Evolutionary conservation across 257 asterid genomes (phyloP).

Genomic region (Cinchona pubescens): DNA sequence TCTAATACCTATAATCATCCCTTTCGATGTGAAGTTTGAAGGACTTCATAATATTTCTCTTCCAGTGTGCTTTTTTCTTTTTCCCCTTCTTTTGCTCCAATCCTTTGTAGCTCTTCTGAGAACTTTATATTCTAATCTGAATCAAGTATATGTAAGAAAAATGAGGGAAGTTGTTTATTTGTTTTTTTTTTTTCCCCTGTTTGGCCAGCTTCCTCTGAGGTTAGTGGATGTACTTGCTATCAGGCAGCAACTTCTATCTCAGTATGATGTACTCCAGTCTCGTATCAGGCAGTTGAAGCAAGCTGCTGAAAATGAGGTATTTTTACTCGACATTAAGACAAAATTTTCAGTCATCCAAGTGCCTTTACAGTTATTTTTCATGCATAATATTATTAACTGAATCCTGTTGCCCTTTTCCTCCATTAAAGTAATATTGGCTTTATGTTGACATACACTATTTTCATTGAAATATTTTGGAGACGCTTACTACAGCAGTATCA

Average conservation of each 20-base stretch:
- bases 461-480: background rate
- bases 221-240: constrained; percentile 61
- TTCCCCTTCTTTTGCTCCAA: background rate
- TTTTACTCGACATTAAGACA: background rate
- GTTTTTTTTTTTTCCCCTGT: background rate
- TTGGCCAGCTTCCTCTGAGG: constrained; percentile 75
- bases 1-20: background rate
- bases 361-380: constrained; percentile 1
- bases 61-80: background rate
- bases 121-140: background rate
- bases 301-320: constrained; percentile 89
- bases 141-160: background rate
- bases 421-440: background rate
- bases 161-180: background rate
- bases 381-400: background rate
- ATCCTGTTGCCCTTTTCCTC: background rate
- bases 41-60: background rate
- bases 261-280: constrained; percentile 85
- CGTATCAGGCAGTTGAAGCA: constrained; percentile 82
- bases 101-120: background rate
- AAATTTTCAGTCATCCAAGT: constrained; percentile 4
- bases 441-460: background rate
- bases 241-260: constrained; percentile 80
- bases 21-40: background rate
- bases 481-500: background rate